Evolutionary conservation across 257 asterid genomes (phyloP), one percentile per base, ranked within the genome.

Genomic region (Ophiorrhiza pumila): DNA sequence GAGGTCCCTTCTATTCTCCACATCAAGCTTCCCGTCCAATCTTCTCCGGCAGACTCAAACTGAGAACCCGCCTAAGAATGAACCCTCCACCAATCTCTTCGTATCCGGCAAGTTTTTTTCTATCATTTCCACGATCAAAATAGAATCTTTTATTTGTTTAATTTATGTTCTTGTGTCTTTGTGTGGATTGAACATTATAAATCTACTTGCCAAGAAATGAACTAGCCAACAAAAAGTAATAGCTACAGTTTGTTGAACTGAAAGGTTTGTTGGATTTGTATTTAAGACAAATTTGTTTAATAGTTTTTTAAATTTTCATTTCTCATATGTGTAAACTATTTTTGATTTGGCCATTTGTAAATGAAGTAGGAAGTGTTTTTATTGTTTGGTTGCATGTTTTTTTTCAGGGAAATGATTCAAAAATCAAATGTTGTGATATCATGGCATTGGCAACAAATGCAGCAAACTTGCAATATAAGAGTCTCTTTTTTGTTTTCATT

Each of bases 71-170:
- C 91, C 96, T 60, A 83, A 89, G 0, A 92, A 96, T 55, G 96
- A 89, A 20, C 97, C 96, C 34, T 90, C 93, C 41, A 83, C 87
- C 75, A 90, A 90, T 81, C 96, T 92, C 76, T 92, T 90, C 85
- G 87, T 92, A 64, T 90, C 96, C 41, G 97, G 96, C 83, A 65
- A 15, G 69, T 71, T 47, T 27, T 22, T 22, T 39, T 12, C 63
- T 58, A 25, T 14, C 17, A 25, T 29, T 27, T 58, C 63, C 37
- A 3, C 9, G 20, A 13, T 25, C 13, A 11, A 12, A n/a, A n/a
- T n/a, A 11, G 22, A 29, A 14, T 53, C 17, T 15, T 63, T 49
- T 60, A 20, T 46, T 11, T 6, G 63, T 68, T 1, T 49, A 35
- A 58, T 58, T 27, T 58, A 9, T 58, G 10, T 27, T 10, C n/a